Conservation (phyloP, 2,329 filamentous ascomycete species). For the Sporothrix schenckii region DNA sequence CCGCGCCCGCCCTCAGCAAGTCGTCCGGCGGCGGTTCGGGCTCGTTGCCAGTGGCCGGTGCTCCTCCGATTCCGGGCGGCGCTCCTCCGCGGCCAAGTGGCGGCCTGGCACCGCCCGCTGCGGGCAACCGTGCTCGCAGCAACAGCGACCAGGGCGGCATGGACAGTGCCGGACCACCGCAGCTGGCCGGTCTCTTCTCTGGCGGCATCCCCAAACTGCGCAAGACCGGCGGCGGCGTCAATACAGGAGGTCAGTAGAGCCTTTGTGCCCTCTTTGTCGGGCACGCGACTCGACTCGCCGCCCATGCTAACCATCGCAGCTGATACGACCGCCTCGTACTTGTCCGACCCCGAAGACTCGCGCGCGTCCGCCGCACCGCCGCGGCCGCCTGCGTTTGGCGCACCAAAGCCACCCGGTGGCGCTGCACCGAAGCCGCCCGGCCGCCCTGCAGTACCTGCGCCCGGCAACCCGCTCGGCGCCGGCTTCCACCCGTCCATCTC, state of each 20-base stretch:
- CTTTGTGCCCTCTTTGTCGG: too few species aligned
- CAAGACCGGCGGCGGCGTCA: conserved; percentile 78
- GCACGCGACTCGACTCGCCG: too few species aligned
- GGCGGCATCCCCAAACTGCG: conserved; percentile 95
- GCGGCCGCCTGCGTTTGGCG: conserved; percentile 56
- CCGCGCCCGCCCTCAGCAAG: conserved; percentile 70
- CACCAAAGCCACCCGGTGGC: conserved; percentile 62
- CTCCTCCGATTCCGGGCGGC: conserved; percentile 75
- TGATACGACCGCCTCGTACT: conserved; percentile 70
- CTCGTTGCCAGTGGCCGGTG: conserved; percentile 59
- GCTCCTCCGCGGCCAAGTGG: conserved; percentile 58
- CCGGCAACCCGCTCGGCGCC: conserved; percentile 18
- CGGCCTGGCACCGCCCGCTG: conserved; percentile 68
- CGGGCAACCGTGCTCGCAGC: conserved; percentile 74
- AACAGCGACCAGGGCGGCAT: conserved; percentile 72
- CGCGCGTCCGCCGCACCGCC: conserved; percentile 56
- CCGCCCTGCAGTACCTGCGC: conserved; percentile 51
- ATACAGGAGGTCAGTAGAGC: conserved; percentile 64
- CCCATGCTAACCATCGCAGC: conserved; percentile 47
- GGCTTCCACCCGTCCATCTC: conserved; percentile 58
- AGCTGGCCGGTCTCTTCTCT: conserved; percentile 84
- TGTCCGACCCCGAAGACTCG: conserved; percentile 74
- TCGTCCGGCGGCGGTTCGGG: conserved; percentile 37
- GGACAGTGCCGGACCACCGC: conserved; percentile 62
- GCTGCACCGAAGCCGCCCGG: conserved; percentile 63